phyloP scores from a whole-genome alignment of 2,329 filamentous ascomycete species.

The Biscogniauxia sp. region DNA sequence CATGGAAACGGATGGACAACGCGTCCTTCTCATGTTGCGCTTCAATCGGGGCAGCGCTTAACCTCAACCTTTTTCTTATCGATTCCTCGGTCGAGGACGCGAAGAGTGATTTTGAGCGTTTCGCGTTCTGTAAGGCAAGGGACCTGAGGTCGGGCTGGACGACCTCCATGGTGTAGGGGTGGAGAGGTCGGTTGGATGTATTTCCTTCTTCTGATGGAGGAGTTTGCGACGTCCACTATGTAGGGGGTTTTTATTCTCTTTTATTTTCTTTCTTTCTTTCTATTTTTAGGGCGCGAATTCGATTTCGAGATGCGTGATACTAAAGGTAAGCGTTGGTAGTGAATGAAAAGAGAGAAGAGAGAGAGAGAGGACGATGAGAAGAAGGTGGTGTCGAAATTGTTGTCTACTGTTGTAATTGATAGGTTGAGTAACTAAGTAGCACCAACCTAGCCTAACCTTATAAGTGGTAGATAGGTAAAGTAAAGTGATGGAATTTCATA shows the following conservation, averaged over 20 bases:
- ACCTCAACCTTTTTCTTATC: constrained; percentile 29
- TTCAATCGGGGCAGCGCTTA: constrained; percentile 25
- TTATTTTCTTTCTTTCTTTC: too few species aligned
- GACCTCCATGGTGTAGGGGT: constrained; percentile 22
- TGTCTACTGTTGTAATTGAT: too few species aligned
- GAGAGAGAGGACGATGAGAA: too few species aligned
- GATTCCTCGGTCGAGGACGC: constrained; percentile 19
- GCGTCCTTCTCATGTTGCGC: constrained; percentile 29
- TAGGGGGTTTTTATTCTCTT: background rate
- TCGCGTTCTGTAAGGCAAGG: constrained; percentile 30
- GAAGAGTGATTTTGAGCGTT: constrained; percentile 31
- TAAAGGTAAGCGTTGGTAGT: too few species aligned
- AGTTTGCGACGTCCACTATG: background rate
- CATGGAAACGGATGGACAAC: constrained; percentile 31
- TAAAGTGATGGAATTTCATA: too few species aligned
- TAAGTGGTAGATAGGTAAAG: too few species aligned
- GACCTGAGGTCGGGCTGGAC: constrained; percentile 26
- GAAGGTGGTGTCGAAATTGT: too few species aligned
- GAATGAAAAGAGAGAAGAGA: too few species aligned
- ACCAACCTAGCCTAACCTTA: too few species aligned
- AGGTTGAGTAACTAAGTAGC: too few species aligned
- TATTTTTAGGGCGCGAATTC: too few species aligned
- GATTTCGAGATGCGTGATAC: too few species aligned
- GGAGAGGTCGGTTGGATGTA: background rate
- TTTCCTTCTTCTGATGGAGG: background rate